Percentiles rank a stretch among this genome's conserved stretches.
Conservation (phyloP, 179 eudicot genomes). For the Silene vulgaris region DNA sequence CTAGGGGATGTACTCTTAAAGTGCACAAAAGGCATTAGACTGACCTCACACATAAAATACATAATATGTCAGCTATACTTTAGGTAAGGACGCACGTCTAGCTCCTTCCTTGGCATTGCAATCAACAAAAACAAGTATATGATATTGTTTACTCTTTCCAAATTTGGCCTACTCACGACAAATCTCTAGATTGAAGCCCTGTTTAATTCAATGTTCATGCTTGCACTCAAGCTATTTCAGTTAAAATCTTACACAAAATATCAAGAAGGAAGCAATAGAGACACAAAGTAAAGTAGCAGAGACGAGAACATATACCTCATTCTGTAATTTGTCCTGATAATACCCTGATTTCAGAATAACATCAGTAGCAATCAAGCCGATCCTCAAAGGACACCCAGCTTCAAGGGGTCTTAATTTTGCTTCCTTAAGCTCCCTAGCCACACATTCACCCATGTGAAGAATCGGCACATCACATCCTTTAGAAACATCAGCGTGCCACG, state of each 20-base stretch:
- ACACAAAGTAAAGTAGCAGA: constrained; percentile 10
- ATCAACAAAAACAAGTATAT: neutral
- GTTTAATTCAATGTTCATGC: neutral
- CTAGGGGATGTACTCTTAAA: too few species aligned
- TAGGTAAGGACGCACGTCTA: too few species aligned
- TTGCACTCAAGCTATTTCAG: neutral
- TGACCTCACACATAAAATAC: too few species aligned
- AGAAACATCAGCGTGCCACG: constrained; percentile 54
- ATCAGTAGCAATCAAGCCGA: constrained; percentile 55
- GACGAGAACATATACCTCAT: constrained; percentile 46
- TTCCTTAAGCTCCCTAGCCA: constrained; percentile 68
- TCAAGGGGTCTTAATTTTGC: constrained; percentile 64
- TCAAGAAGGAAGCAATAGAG: neutral
- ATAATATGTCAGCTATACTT: too few species aligned
- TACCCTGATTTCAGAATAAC: constrained; percentile 38
- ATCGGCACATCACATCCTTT: constrained; percentile 51
- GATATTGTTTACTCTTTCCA: neutral
- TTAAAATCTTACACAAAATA: neutral
- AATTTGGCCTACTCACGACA: neutral
- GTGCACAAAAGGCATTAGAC: too few species aligned
- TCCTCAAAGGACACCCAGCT: constrained; percentile 50
- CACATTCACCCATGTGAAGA: constrained; percentile 72
- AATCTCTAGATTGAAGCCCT: neutral
- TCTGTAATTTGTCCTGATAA: constrained; percentile 55
- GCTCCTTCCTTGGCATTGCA: neutral